phyloP scores from a whole-genome alignment of 225 moss, liverwort and hornwort genomes.

The Neckera pumila region DNA sequence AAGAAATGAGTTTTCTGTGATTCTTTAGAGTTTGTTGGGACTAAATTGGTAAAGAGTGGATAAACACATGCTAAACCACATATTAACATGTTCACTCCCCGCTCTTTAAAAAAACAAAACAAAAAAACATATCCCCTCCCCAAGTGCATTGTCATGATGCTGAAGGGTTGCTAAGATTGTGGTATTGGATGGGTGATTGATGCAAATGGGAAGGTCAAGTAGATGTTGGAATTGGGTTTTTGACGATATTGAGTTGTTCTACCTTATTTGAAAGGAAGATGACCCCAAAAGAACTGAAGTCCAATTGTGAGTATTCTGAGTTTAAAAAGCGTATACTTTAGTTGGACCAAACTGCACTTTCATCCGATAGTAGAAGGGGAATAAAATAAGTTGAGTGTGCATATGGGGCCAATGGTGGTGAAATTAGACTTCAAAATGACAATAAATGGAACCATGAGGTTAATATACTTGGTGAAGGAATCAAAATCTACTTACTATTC shows the following conservation, averaged over 20 bases:
- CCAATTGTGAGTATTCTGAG: rapidly evolving
- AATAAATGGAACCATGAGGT: not conserved
- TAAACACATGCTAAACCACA: not conserved
- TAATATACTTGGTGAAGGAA: not conserved
- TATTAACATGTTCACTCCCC: too few relatives aligned
- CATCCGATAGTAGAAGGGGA: rapidly evolving
- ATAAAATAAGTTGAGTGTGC: not conserved
- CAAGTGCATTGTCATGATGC: not conserved
- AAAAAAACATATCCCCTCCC: rapidly evolving
- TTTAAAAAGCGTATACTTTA: rapidly evolving
- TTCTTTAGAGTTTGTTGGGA: not conserved
- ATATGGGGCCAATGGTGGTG: not conserved
- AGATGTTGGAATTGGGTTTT: not conserved
- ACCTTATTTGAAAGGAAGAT: not conserved
- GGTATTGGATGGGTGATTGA: not conserved
- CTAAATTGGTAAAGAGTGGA: rapidly evolving
- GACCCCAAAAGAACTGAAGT: rapidly evolving
- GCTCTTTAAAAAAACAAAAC: too few relatives aligned
- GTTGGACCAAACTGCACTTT: not conserved
- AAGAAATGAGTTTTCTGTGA: not conserved
- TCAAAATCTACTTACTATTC: too few relatives aligned
- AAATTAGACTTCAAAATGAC: not conserved
- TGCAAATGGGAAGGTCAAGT: rapidly evolving
- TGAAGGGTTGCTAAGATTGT: not conserved
- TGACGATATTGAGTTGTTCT: not conserved